Evolutionary conservation across 768 basidiomycete genomes (phyloP).

Genomic region (Mycena leptocephala): DNA sequence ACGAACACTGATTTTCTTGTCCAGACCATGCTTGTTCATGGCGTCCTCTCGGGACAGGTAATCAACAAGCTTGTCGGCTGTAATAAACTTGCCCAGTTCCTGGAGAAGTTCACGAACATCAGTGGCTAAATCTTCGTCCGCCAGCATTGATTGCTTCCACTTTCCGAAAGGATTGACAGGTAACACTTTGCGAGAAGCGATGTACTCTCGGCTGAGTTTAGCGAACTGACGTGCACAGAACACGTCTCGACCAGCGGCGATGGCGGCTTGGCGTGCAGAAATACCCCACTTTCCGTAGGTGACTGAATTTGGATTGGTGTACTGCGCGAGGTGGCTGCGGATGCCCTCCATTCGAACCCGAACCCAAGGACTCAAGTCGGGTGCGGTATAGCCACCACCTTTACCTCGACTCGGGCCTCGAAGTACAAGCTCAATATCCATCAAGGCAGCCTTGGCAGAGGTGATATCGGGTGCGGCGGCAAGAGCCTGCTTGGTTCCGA

Average conservation of each 20-base stretch:
- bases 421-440: constrained; percentile 8
- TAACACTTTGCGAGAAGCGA: constrained; percentile 6
- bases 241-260: neutral
- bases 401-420: constrained; percentile 20
- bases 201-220: constrained; percentile 18
- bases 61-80: constrained; percentile 41
- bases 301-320: constrained; percentile 10
- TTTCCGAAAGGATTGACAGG: constrained; percentile 33
- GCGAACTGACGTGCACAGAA: constrained; percentile 8
- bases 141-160: constrained; percentile 29
- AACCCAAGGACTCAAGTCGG: constrained; percentile 17
- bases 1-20: constrained; percentile 37
- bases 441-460: constrained; percentile 21
- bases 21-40: constrained; percentile 25
- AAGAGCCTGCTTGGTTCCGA: constrained; percentile 12
- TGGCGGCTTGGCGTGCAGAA: constrained; percentile 21
- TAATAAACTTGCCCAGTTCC: constrained; percentile 35
- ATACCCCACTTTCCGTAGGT: constrained; percentile 16
- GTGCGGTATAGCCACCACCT: neutral
- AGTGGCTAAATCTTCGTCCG: constrained; percentile 37
- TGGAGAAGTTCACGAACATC: constrained; percentile 32
- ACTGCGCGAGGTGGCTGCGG: constrained; percentile 2
- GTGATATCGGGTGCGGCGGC: constrained; percentile 24
- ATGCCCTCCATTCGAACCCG: constrained; percentile 18
- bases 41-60: constrained; percentile 34